Evolutionary conservation across 1,284 basidiomycete genomes (phyloP), one percentile per base, ranked within the genome.

Genomic region (Rhizoctonia solani): DNA sequence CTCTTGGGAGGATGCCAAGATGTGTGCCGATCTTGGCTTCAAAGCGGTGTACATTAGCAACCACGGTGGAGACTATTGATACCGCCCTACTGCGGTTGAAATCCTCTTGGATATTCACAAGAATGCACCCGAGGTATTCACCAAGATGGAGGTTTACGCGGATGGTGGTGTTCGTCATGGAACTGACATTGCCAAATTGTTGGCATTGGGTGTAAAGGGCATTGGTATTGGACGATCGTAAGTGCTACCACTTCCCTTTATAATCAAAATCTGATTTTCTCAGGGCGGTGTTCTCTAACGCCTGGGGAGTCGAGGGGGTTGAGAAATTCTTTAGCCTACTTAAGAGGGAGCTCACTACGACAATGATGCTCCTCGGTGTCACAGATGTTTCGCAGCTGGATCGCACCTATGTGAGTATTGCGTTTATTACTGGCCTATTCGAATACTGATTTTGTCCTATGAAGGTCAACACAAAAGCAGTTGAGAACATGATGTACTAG

Each of bases 51-150:
- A 76, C 39, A 70, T 80, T 8, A 76, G 74, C 6, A 79, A 78
- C 68, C 77, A 78, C 58, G 78, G 77, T 37, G 77, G 78, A 9
- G 73, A 77, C 32, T 74, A 72, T 78, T 46, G 78, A 80, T 67
- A 75, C 75, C 34, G 75, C 74, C 74, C 75, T 23, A 75, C 77
- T 5, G 58, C 76, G 1, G 72, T 77, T 27, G 76, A 78, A 56
- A 72, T 76, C n/a, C 73, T 78, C 4, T 67, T 76, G 34, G 76
- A 77, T 50, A 76, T 76, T 63, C 71, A 71, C 34, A 72, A 72
- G 63, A 70, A 76, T 55, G 73, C 72, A 13, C 74, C 74, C 8
- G 72, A 75, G 58, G 74, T 75, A 5, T 74, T 75, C n/a, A n/a
- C n/a, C n/a, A n/a, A n/a, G n/a, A n/a, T n/a, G n/a, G n/a, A n/a